These are phyloP conservation scores for Fusarium sp. DNA, from an alignment of 2,329 filamentous ascomycete species.

Conservation along the genomic window DNA sequence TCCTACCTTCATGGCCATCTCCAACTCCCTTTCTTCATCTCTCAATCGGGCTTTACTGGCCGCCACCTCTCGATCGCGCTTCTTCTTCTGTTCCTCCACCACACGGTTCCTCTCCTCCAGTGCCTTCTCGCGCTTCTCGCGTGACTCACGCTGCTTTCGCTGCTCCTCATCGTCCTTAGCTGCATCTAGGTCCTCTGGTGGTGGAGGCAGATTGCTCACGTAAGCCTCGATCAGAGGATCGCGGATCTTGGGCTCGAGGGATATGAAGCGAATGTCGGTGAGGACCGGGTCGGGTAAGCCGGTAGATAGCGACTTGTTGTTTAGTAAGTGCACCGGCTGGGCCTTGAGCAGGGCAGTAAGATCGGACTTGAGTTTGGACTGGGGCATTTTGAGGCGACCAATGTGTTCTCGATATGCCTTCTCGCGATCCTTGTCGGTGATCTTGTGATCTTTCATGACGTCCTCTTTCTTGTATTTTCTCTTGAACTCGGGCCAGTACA, in stretches of 20 bases:
- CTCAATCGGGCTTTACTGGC: constrained; percentile 68
- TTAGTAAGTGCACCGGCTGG: constrained; percentile 66
- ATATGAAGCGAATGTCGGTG: constrained; percentile 75
- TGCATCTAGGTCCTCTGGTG: constrained; percentile 56
- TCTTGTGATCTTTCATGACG: constrained; percentile 77
- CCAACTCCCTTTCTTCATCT: constrained; percentile 74
- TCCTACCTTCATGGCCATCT: constrained; percentile 73
- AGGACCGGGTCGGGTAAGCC: constrained; percentile 70
- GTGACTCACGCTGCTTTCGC: constrained; percentile 59
- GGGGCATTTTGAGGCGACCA: constrained; percentile 70
- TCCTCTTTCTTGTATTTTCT: constrained; percentile 86
- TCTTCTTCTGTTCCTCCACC: constrained; percentile 70
- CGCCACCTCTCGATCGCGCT: constrained; percentile 66
- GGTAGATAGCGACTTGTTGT: constrained; percentile 64
- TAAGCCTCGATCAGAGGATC: constrained; percentile 73
- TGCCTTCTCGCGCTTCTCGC: constrained; percentile 71
- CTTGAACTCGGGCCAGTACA: constrained; percentile 98
- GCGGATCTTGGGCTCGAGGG: constrained; percentile 67
- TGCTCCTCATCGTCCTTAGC: constrained; percentile 61
- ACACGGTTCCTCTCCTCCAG: constrained; percentile 69
- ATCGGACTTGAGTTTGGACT: constrained; percentile 74
- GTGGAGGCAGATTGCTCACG: constrained; percentile 69
- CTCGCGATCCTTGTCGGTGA: constrained; percentile 81
- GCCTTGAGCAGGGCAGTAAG: constrained; percentile 71
- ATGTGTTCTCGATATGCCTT: constrained; percentile 82